Evolutionary conservation across 2,329 filamentous ascomycete genomes (phyloP), one percentile per base, ranked within the genome.

Genomic region (Pseudonectria foliicola): DNA sequence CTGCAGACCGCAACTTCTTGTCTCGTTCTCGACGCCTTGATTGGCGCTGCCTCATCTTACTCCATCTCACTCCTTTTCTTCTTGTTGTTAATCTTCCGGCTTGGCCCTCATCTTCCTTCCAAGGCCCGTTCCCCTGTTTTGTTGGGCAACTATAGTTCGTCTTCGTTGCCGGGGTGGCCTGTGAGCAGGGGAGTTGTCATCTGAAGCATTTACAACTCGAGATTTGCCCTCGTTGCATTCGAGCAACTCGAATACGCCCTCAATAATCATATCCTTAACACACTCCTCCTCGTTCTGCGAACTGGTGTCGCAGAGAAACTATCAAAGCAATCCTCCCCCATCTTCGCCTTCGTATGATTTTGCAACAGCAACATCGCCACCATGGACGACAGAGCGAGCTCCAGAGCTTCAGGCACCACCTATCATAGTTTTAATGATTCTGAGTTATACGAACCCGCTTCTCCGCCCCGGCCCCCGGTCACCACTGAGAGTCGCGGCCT

Each of bases 381-480:
- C 40, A 58, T 58, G 55, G 47, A 53, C 43, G 45, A 54, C 29
- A 58, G 62, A 33, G 56, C 59, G 30, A 70, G 64, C 50, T 52
- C 64, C 42, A 63, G 66, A 33, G 56, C 56, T 31, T 72, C 70
- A 18, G 66, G 68, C 47, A 66, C 64, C 25, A 71, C 68, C 4
- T 74, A 74, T 52, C 69, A 74, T 52, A 74, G 70, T 59, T 73
- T 73, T 48, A 60, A 69, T 40, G 67, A 74, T 35, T 55, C 65
- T 16, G 71, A 74, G 42, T 45, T 68, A 3, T 63, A 58, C 47
- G 68, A 72, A 33, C 62, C 68, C 11, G 43, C 52, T 29, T 48
- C 59, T 4, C 49, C 53, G 11, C 52, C 54, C 16, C 42, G 39
- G 31, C 48, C 44, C 18, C 50, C 45, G 6, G 44, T 45, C n/a